phyloP scores from a whole-genome alignment of 2,329 filamentous ascomycete genomes.

The Zasmidium angulare region DNA sequence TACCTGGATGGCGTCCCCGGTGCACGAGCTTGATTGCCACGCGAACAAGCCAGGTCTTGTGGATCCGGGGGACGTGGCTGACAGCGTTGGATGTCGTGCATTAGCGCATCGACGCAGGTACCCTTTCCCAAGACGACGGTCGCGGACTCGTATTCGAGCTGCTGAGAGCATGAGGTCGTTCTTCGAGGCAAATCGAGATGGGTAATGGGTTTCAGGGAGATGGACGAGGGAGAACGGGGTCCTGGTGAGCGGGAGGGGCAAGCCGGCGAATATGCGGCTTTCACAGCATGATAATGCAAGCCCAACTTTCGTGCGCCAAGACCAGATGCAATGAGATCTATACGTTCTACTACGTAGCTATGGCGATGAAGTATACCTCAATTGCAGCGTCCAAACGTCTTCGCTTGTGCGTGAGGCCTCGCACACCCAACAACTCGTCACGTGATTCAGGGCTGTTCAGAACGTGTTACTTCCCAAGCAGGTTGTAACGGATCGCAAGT shows the following conservation, averaged over 20 bases:
- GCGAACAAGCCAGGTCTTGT: slow-evolving; percentile 4
- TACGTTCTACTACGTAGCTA: neutral
- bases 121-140: neutral
- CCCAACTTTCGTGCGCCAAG: neutral
- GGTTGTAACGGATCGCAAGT: no score
- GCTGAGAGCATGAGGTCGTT: neutral
- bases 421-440: no score
- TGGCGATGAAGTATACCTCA: neutral
- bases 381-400: no score
- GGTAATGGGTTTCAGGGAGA: neutral
- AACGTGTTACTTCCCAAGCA: no score
- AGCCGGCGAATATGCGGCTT: slow-evolving; percentile 1
- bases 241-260: slow-evolving; percentile 2
- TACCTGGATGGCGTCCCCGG: slow-evolving; percentile 10
- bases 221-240: neutral
- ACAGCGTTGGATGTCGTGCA: slow-evolving; percentile 9
- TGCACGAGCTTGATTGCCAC: slow-evolving; percentile 14
- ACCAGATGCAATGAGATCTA: neutral
- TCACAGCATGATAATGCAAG: neutral
- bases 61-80: slow-evolving; percentile 4
- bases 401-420: no score
- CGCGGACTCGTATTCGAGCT: neutral
- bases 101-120: slow-evolving; percentile 11
- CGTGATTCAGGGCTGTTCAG: no score
- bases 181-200: neutral